Percentiles rank a stretch among this genome's conserved stretches.
These are phyloP conservation scores for Pelargonium myrrhifolium DNA, from an alignment of 441 rosid species.

Conservation along the genomic window DNA sequence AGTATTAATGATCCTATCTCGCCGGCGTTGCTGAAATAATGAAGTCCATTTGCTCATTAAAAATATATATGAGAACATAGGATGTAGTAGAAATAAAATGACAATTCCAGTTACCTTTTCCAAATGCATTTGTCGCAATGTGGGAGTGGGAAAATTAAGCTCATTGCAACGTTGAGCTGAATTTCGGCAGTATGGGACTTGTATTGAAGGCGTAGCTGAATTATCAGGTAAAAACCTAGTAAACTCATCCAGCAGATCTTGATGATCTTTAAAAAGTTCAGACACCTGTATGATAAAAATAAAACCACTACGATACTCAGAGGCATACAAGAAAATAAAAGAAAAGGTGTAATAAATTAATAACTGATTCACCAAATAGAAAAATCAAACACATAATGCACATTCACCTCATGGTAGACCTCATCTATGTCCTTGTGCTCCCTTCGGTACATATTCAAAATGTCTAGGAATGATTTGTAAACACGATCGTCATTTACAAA, in stretches of 20 bases:
- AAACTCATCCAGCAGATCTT: constrained; percentile 76
- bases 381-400: constrained; percentile 5
- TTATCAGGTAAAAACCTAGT: constrained; percentile 82
- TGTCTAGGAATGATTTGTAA: constrained; percentile 84
- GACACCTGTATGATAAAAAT: constrained; percentile 55
- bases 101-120: constrained; percentile 53
- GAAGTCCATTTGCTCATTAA: constrained; percentile 24
- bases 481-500: constrained; percentile 89
- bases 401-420: constrained; percentile 80
- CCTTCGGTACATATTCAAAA: constrained; percentile 90
- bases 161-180: constrained; percentile 43
- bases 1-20: constrained; percentile 45
- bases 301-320: not conserved
- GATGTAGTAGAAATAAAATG: constrained; percentile 23
- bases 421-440: constrained; percentile 86
- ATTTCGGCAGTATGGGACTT: constrained; percentile 46
- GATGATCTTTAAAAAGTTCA: constrained; percentile 66
- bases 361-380: not conserved
- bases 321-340: constrained; percentile 1
- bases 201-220: constrained; percentile 54
- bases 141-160: constrained; percentile 53
- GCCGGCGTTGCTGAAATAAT: constrained; percentile 39
- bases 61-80: constrained; percentile 17
- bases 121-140: constrained; percentile 40
- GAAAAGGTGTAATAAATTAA: constrained; percentile 3